phyloP scores from a whole-genome alignment of 2,329 filamentous ascomycete species.

The Stylonectria norvegica region DNA sequence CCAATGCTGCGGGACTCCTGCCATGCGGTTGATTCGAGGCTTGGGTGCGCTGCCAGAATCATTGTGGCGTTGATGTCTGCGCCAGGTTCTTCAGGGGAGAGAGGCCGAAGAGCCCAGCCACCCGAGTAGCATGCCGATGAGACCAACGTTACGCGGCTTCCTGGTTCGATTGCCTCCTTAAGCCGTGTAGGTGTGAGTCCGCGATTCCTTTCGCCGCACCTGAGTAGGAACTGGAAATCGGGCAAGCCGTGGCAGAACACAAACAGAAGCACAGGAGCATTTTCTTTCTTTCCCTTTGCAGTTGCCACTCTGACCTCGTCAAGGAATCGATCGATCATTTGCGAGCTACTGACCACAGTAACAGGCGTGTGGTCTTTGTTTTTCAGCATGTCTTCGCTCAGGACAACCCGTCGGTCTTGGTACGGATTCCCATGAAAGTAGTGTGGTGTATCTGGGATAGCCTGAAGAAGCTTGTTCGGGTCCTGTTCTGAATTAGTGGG shows the following conservation, averaged over 20 bases:
- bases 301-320: not conserved
- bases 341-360: not conserved
- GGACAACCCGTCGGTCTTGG: conserved; percentile 3
- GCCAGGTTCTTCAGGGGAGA: too few species aligned
- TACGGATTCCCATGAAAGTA: conserved; percentile 4
- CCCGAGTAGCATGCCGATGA: conserved; percentile 7
- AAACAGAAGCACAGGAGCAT: conserved; percentile 1
- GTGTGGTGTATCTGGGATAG: not conserved
- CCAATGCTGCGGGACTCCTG: not conserved
- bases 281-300: not conserved
- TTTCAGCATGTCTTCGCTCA: conserved; percentile 2
- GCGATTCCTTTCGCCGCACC: not conserved
- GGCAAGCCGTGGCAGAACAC: conserved; percentile 2
- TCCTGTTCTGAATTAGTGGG: not conserved
- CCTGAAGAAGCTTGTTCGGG: not conserved
- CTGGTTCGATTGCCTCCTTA: conserved; percentile 4
- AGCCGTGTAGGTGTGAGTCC: not conserved
- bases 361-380: not conserved
- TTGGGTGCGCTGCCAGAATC: not conserved
- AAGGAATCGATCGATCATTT: conserved; percentile 1
- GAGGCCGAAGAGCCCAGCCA: conserved; percentile 2
- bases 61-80: conserved; percentile 1
- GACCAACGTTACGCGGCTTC: conserved; percentile 4
- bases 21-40: not conserved
- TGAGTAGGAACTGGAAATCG: not conserved